Percentiles rank a stretch among this genome's conserved stretches.
phyloP scores from a whole-genome alignment of 768 basidiomycete genomes.

The Serendipita sp. region DNA sequence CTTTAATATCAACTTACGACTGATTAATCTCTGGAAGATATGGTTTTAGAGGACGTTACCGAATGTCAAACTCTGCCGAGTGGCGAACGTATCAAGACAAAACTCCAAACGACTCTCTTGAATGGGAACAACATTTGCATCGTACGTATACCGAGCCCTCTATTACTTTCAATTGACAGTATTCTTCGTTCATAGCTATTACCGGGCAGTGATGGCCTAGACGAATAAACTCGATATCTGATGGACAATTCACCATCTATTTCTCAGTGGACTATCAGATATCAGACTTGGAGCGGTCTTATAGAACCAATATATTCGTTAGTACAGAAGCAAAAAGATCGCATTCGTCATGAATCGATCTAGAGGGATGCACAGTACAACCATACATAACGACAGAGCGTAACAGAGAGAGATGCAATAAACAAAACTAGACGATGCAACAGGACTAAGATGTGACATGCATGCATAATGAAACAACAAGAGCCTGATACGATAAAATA shows the following conservation, averaged over 20 bases:
- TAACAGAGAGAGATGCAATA: too few relatives aligned
- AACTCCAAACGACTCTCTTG: constrained; percentile 71
- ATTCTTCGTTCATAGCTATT: constrained; percentile 34
- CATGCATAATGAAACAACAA: too few relatives aligned
- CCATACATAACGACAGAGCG: too few relatives aligned
- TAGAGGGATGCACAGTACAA: too few relatives aligned
- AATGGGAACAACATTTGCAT: constrained; percentile 97
- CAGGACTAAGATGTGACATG: too few relatives aligned
- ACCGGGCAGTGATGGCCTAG: constrained; percentile 55
- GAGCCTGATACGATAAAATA: too few relatives aligned
- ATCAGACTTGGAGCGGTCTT: too few relatives aligned
- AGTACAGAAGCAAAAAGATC: too few relatives aligned
- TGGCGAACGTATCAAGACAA: constrained; percentile 56
- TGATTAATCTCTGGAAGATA: constrained; percentile 31
- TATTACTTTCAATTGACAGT: not conserved
- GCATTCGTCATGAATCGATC: too few relatives aligned
- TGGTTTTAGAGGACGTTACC: constrained; percentile 91
- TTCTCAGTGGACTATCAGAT: too few relatives aligned
- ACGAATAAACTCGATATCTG: constrained; percentile 13
- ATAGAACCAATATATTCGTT: too few relatives aligned
- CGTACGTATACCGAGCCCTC: constrained; percentile 30
- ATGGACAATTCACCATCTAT: not conserved
- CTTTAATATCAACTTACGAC: not conserved
- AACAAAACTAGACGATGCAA: too few relatives aligned
- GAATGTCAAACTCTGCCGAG: constrained; percentile 86